Base-by-base conservation (phyloP, 352 stramenopile genomes). In the Discostella stelligera region DNA sequence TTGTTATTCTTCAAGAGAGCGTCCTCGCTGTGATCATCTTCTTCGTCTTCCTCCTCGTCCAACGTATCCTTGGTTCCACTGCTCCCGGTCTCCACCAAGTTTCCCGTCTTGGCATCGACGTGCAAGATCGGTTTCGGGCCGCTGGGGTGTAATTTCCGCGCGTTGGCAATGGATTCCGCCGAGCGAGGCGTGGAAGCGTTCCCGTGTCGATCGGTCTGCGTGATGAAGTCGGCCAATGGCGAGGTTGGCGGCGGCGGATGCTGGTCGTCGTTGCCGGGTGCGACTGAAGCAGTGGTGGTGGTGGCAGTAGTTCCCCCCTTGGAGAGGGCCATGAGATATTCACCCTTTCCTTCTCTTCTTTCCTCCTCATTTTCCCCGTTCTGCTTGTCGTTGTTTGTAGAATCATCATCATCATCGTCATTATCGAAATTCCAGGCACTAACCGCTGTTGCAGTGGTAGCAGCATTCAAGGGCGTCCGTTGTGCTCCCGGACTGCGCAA, bases 161-260 rank as follows among this genome's bases (percentile, higher is more conserved):
- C 86, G 2, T 55, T 60, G 18, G 80, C 20, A 66, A 91, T 85
- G 0, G 73, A 79, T 37, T 76, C 53, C 11, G 60, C 66, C 13
- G 71, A 88, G 23, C 87, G 72, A 27, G 86, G 86, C 5, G 86
- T 92, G 7, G 71, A 82, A 16, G 83, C 79, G 25, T 87, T 86
- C 25, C 88, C 88, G 73, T 89, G 82, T 14, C 74, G 53, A 75
- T 93, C 88, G n/a, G 88, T 93, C 72, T 93, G 88, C 3, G 88
- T 93, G 30, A 93, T 92, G 74, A 93, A 92, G 74, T 93, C 86
- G 11, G 87, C 50, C 18, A 58, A 6, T 14, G 50, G 50, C 3
- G 50, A 58, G 50, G 18, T 16, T 23, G 58, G 62, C 39, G n/a
- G 8, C 13, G 49, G 25, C 21, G 18, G 50, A 4, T 4, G 50